Evolutionary conservation across 176 grass and related monocot genomes (phyloP), one percentile per base, ranked within the genome.

Genomic region (Phyllostachys edulis): DNA sequence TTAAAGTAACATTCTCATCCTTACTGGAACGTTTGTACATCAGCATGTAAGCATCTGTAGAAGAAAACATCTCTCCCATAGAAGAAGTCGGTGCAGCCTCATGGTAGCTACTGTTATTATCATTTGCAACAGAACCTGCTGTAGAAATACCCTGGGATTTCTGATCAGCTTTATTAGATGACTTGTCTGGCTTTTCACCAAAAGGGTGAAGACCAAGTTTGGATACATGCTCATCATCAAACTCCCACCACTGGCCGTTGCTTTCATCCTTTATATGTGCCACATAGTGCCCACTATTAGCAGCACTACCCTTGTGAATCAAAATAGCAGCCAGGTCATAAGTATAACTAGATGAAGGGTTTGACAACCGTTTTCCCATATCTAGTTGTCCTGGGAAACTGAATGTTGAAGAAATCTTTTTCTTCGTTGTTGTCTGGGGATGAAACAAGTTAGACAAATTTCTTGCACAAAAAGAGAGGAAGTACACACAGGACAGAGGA

Each of bases 31-130:
- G 61, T 77, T 92, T 99, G 75, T 94, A 99, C 97, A 99, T 99
- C 70, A 99, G 77, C 97, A 99, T 99, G 72, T 96, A 99, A 90
- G 93, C 93, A 96, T 99, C 96, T 75, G 93, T 96, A 72, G 97
- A 99, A 54, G 91, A 94, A 81, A 96, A 99, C 72, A 92, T 88
- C 51, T 94, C 91, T 76, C 79, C 78, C 18, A 85, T 49, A 29
- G 46, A 75, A 34, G 66, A 90, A 82, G 64, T 71, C 14, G 52
- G 67, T 39, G 62, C 63, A 85, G 50, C 61, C 21, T 82, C 64
- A 71, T 68, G 81, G 52, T 92, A 62, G 32, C 46, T 70, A 85
- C 75, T 80, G 54, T 65, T 87, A 47, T 87, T 84, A 71, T 76
- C 91, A 76, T 88, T 79, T 72, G 46, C 60, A 47, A 73, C 42